A percentile compares a stretch with the other conserved stretches of the same genome.
phyloP scores from a whole-genome alignment of 2,329 filamentous ascomycete species.

The Fusarium irregulare region DNA sequence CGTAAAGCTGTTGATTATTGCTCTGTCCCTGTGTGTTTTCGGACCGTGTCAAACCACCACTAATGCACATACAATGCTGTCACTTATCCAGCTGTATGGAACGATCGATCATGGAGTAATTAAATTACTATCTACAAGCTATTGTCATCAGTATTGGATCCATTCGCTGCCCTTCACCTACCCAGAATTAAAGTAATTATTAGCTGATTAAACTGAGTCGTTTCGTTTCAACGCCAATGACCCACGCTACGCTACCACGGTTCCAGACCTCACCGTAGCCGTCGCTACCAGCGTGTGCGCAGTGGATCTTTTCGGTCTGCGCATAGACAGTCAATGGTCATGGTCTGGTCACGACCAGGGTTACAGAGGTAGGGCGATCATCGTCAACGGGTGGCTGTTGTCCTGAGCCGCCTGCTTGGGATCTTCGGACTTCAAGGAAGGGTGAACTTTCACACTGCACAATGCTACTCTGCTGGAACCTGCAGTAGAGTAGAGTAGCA shows the following conservation, averaged over 20 bases:
- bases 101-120: not conserved
- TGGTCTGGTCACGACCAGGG: constrained; percentile 34
- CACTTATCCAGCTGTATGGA: not conserved
- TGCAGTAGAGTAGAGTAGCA: not conserved
- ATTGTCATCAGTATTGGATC: not conserved
- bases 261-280: constrained; percentile 42
- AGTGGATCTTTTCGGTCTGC: constrained; percentile 27
- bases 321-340: constrained; percentile 22
- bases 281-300: constrained; percentile 36
- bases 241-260: constrained; percentile 9
- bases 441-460: not conserved
- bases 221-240: constrained; percentile 22
- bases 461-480: not conserved
- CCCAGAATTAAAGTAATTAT: not conserved
- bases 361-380: constrained; percentile 44
- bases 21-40: not conserved
- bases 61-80: not conserved
- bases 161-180: not conserved
- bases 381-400: constrained; percentile 47
- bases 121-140: not conserved
- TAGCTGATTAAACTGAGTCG: constrained; percentile 15
- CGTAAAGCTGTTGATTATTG: not conserved
- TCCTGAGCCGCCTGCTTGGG: constrained; percentile 44
- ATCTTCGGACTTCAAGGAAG: constrained; percentile 29
- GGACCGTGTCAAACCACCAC: not conserved